Conservation (phyloP, 2,329 filamentous ascomycete genomes). For the Leptodontidium sp. region DNA sequence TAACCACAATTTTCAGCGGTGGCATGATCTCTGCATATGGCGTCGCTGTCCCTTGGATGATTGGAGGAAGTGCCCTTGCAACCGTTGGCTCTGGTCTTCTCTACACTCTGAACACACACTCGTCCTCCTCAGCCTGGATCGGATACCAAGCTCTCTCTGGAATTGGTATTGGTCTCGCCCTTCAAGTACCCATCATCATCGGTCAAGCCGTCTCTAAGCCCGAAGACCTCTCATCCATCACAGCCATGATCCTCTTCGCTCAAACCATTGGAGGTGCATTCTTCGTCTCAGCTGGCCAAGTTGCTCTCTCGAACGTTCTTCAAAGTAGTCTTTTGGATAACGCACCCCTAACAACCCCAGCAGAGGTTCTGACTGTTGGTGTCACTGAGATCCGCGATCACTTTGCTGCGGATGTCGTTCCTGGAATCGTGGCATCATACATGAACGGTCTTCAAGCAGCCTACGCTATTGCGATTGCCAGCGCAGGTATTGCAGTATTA, state of each 20-base stretch:
- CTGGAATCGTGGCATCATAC: constrained; percentile 66
- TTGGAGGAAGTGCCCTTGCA: constrained; percentile 42
- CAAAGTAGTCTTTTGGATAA: constrained; percentile 46
- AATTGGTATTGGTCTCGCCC: constrained; percentile 63
- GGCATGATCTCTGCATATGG: constrained; percentile 46
- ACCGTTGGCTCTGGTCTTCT: constrained; percentile 60
- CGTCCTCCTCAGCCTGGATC: constrained; percentile 60
- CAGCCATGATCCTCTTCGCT: constrained; percentile 56
- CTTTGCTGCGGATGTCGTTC: constrained; percentile 58
- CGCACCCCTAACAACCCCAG: constrained; percentile 51
- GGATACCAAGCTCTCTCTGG: constrained; percentile 65
- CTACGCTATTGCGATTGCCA: constrained; percentile 64
- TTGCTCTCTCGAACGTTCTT: constrained; percentile 57
- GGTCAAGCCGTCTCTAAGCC: constrained; percentile 49
- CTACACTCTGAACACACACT: constrained; percentile 59
- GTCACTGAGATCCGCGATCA: constrained; percentile 63
- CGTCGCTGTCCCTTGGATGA: constrained; percentile 50
- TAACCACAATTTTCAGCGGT: constrained; percentile 49
- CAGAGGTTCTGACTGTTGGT: constrained; percentile 52
- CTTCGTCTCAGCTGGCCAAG: constrained; percentile 58
- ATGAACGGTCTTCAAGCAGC: constrained; percentile 69
- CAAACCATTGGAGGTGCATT: constrained; percentile 61
- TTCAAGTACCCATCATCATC: constrained; percentile 54
- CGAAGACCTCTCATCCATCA: constrained; percentile 55
- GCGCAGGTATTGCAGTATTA: constrained; percentile 52